Conservation (phyloP, 768 basidiomycete species). For the Boletellus sp. region DNA sequence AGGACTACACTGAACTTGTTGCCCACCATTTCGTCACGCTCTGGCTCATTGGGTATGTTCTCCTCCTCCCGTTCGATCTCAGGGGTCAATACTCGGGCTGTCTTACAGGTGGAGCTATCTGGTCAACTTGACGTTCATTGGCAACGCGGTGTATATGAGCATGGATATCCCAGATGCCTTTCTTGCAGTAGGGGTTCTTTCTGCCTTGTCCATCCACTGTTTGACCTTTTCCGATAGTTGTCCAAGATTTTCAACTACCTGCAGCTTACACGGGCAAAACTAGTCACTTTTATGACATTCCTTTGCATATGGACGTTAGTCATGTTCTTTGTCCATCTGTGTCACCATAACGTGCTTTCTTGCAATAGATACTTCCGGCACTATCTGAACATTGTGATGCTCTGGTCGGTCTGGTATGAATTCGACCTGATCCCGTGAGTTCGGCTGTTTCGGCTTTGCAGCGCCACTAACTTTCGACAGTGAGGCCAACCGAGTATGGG, state of each 20-base stretch:
- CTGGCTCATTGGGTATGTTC: slow-evolving; percentile 81
- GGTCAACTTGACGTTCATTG: slow-evolving; percentile 79
- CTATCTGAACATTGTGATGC: slow-evolving; percentile 80
- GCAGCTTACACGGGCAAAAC: slow-evolving; percentile 58
- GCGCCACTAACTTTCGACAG: slow-evolving; percentile 33
- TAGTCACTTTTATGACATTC: slow-evolving; percentile 61
- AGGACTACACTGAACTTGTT: slow-evolving; percentile 84
- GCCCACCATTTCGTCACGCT: slow-evolving; percentile 91
- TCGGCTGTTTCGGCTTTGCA: neutral
- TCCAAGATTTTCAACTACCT: slow-evolving; percentile 91
- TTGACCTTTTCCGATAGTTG: slow-evolving; percentile 41
- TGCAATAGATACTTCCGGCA: slow-evolving; percentile 83
- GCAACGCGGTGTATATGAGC: slow-evolving; percentile 88
- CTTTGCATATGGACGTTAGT: slow-evolving; percentile 79
- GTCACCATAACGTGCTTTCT: neutral
- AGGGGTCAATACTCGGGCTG: neutral
- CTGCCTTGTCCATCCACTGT: neutral
- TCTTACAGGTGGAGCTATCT: slow-evolving; percentile 74
- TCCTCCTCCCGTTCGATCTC: neutral
- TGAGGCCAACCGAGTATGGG: slow-evolving; percentile 53
- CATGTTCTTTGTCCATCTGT: neutral
- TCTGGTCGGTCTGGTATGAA: slow-evolving; percentile 84
- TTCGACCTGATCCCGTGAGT: slow-evolving; percentile 73
- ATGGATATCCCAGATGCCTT: slow-evolving; percentile 96
- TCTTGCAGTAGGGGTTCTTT: slow-evolving; percentile 66